phyloP scores from a whole-genome alignment of 2,329 filamentous ascomycete genomes.

The Drechslerella dactyloides region DNA sequence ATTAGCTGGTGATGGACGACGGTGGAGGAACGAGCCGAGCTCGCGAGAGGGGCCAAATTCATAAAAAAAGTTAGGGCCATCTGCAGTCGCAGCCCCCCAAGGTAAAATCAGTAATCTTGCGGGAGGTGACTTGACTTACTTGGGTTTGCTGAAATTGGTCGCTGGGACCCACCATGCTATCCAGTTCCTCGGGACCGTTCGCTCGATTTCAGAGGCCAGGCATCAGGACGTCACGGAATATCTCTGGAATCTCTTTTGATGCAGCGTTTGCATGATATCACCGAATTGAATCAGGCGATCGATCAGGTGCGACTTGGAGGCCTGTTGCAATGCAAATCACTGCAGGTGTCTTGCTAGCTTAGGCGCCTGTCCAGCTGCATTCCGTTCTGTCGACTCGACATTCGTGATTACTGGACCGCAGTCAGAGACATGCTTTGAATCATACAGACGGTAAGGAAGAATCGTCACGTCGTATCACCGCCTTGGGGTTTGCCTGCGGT shows the following conservation, averaged over 20 bases:
- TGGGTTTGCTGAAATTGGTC: too few relatives aligned
- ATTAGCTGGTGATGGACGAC: background rate
- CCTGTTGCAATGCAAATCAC: background rate
- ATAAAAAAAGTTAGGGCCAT: too few relatives aligned
- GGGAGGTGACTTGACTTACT: too few relatives aligned
- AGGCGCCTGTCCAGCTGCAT: background rate
- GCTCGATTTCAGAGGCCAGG: background rate
- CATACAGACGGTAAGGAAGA: background rate
- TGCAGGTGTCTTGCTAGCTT: background rate
- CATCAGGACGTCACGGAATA: slow-evolving; percentile 34
- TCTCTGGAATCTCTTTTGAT: slow-evolving; percentile 44
- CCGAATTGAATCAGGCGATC: slow-evolving; percentile 10
- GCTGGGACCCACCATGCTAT: background rate
- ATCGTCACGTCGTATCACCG: background rate
- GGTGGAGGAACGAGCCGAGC: too few relatives aligned
- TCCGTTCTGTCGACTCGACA: background rate
- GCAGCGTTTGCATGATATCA: slow-evolving; percentile 22
- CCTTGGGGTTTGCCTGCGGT: background rate
- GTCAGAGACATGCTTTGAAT: background rate
- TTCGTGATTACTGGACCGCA: slow-evolving; percentile 1
- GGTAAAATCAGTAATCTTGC: too few relatives aligned
- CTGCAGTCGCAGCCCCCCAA: too few relatives aligned
- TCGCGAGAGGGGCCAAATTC: too few relatives aligned
- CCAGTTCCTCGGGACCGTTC: background rate
- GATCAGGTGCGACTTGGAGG: background rate